These are phyloP conservation scores for Suillus cothurnatus DNA, from an alignment of 768 basidiomycete species.

Conservation along the genomic window DNA sequence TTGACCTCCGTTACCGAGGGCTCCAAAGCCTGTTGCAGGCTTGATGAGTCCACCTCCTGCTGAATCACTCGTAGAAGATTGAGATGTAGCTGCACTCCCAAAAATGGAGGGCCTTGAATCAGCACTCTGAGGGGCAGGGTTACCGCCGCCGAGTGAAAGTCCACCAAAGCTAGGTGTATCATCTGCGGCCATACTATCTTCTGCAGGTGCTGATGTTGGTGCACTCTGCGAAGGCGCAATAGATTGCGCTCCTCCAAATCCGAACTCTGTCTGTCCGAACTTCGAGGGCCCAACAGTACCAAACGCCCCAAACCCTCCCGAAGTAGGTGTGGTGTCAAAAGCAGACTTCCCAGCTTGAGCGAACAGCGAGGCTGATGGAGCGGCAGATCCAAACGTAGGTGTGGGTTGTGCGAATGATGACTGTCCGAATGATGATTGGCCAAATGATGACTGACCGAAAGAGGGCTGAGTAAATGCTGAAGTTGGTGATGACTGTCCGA, in stretches of 20 bases:
- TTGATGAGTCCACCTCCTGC: conserved; percentile 28
- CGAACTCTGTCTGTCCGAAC: conserved; percentile 35
- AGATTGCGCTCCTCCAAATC: conserved; percentile 19
- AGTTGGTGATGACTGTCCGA: conserved; percentile 35
- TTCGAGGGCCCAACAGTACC: conserved; percentile 31
- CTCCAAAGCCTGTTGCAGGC: conserved; percentile 39
- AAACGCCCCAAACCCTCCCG: conserved; percentile 35
- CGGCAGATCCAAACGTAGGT: conserved; percentile 13
- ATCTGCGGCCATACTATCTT: conserved; percentile 37
- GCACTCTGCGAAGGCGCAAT: not conserved
- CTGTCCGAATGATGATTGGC: conserved; percentile 29
- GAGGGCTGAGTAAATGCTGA: conserved; percentile 33
- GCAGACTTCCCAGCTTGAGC: conserved; percentile 18
- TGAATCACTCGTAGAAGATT: conserved; percentile 15
- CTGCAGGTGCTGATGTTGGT: conserved; percentile 15
- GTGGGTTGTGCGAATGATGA: conserved; percentile 25
- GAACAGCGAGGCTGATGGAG: conserved; percentile 21
- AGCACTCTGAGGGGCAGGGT: conserved; percentile 23
- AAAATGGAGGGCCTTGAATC: conserved; percentile 35
- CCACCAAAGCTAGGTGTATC: conserved; percentile 33
- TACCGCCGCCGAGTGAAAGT: conserved; percentile 31
- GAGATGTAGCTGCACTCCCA: conserved; percentile 23
- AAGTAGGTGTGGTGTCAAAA: conserved; percentile 26
- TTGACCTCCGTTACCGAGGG: conserved; percentile 26
- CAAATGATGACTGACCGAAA: conserved; percentile 36